Conservation (phyloP, 169 alveolate genomes). For the Toxoplasma gondii region DNA sequence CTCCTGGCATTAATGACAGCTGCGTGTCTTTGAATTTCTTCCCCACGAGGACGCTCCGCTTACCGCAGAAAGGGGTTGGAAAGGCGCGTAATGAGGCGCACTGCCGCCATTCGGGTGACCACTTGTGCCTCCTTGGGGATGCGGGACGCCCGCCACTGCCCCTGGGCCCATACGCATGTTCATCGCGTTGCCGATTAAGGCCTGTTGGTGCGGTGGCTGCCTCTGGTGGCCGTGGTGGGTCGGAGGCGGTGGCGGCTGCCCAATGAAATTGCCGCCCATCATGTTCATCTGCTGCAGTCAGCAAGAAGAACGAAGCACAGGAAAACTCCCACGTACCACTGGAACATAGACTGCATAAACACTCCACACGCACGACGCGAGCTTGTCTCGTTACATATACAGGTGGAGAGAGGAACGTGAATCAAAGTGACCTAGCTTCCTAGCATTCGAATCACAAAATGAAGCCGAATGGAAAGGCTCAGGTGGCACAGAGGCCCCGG, state of each 20-base stretch:
- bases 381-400: background rate
- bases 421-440: background rate
- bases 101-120: background rate
- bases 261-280: conserved; percentile 5
- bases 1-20: too few relatives aligned
- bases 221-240: background rate
- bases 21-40: too few relatives aligned
- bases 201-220: conserved; percentile 19
- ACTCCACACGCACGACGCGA: background rate
- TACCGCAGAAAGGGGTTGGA: conserved; percentile 19
- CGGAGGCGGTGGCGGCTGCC: conserved; percentile 9
- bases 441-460: background rate
- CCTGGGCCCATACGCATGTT: background rate
- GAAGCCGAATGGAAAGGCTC: too few relatives aligned
- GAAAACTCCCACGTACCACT: background rate
- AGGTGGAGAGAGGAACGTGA: background rate
- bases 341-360: background rate
- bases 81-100: background rate
- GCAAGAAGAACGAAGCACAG: background rate
- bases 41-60: background rate
- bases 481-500: too few relatives aligned
- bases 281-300: conserved; percentile 20
- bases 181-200: background rate
- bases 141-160: background rate
- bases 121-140: background rate